A percentile compares a stretch with the other conserved stretches of the same genome.
These are phyloP conservation scores for Venustampulla echinocandica DNA, from an alignment of 495 filamentous ascomycete genomes.

Conservation along the genomic window DNA sequence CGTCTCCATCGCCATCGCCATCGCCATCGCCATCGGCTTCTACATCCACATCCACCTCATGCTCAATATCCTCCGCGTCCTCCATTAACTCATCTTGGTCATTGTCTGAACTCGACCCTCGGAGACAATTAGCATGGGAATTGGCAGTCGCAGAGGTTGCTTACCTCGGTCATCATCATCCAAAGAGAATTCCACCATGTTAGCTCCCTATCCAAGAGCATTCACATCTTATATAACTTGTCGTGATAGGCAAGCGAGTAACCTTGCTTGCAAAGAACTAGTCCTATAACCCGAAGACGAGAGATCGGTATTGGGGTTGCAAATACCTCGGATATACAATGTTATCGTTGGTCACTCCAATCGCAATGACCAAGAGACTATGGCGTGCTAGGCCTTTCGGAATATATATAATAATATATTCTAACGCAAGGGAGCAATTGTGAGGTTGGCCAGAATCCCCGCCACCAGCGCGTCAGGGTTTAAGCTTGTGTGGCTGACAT, in stretches of 20 bases:
- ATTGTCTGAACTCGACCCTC: slow-evolving; percentile 60
- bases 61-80: slow-evolving; percentile 50
- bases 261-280: background rate
- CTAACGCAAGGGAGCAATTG: no score
- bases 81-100: slow-evolving; percentile 62
- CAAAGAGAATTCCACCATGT: slow-evolving; percentile 27
- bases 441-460: no score
- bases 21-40: slow-evolving; percentile 30
- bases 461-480: no score
- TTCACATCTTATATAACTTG: slow-evolving; percentile 12
- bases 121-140: slow-evolving; percentile 27
- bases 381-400: no score
- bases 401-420: no score
- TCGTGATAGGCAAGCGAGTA: no score
- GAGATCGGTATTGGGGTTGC: background rate
- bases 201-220: slow-evolving; percentile 6
- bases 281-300: background rate
- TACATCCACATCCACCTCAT: no score
- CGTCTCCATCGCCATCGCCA: slow-evolving; percentile 42
- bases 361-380: no score
- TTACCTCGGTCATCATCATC: slow-evolving; percentile 51
- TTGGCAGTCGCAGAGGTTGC: slow-evolving; percentile 1
- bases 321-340: no score
- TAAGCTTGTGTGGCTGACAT: no score
- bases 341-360: no score